Base-by-base conservation (phyloP, 1,139 yeast genomes). In the Cylindricascospora bacillispora region DNA sequence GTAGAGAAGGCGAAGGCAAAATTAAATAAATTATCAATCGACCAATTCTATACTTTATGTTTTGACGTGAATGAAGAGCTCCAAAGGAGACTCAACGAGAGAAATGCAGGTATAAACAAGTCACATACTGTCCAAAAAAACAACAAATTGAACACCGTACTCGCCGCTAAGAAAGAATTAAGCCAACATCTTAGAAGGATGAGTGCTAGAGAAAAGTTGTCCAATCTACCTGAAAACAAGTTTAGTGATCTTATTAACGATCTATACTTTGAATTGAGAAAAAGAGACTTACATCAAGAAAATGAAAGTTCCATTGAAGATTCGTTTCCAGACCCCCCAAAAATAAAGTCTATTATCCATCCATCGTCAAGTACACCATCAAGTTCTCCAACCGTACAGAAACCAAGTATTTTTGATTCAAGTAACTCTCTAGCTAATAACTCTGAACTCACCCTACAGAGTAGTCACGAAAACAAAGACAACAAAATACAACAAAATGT, bases 21-120 rank as follows among this genome's bases (percentile, higher is more conserved):
- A 57, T 68, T 86, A 30, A 64, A 79, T 38, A 79, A 79, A 46
- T 66, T 86, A 35, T 73, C 92, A 1, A 61, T 67, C 11, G 73
- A 76, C n/a, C 97, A 89, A 55, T 83, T 86, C 49, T 66, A 69
- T 37, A 97, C 86, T 52, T 69, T 86, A 36, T 74, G 93, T 38
- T 83, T 94, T 2, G 97, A 89, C 52, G 95, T 86, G 12, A 80
- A 76, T 52, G 97, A 86, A 54, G 97, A 86, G 56, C 62, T 86
- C 38, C 70, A 71, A 45, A 68, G 97, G 45, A 65, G 95, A 39
- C 66, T 65, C 29, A 73, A 67, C 24, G 57, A 57, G 29, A 47
- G 53, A 4, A n/a, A n/a, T n/a, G n/a, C n/a, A n/a, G n/a, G n/a
- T n/a, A n/a, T n/a, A n/a, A 52, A 69, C 33, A 64, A 69, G 25